A percentile compares a stretch with the other conserved stretches of the same genome.
phyloP scores from a whole-genome alignment of 495 filamentous ascomycete species.

The Daldinia vernicosa region DNA sequence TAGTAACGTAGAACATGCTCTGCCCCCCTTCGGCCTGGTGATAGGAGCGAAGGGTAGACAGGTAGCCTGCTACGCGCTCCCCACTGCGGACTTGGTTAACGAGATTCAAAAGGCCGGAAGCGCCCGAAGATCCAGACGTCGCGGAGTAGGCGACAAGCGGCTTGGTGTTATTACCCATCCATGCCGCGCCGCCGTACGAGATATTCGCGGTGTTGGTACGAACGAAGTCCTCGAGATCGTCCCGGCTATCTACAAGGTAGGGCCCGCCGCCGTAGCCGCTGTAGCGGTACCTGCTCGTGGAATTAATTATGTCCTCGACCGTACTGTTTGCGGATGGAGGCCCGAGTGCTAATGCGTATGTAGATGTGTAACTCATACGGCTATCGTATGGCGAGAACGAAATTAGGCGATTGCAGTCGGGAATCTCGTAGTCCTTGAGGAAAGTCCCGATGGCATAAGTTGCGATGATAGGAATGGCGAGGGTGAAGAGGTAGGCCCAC shows the following conservation, averaged over 20 bases:
- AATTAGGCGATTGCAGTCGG: constrained; percentile 31
- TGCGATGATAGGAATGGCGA: constrained; percentile 69
- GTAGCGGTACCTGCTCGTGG: background rate
- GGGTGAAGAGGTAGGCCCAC: constrained; percentile 68
- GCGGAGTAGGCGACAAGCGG: constrained; percentile 66
- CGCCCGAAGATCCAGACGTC: constrained; percentile 48
- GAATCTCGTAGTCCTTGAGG: constrained; percentile 54
- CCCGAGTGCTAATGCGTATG: constrained; percentile 6
- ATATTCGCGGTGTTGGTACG: constrained; percentile 61
- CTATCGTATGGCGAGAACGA: constrained; percentile 15
- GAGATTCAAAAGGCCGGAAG: constrained; percentile 58
- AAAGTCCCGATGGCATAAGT: constrained; percentile 42
- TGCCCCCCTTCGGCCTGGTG: constrained; percentile 63
- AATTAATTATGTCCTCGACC: constrained; percentile 16
- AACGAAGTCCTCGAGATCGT: constrained; percentile 68
- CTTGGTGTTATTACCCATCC: constrained; percentile 54
- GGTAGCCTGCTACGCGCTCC: constrained; percentile 61
- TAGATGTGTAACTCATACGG: constrained; percentile 1
- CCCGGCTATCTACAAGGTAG: constrained; percentile 52
- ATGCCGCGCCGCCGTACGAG: constrained; percentile 70
- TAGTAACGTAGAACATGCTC: constrained; percentile 63
- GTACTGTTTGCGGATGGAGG: constrained; percentile 29
- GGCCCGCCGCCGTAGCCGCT: constrained; percentile 25
- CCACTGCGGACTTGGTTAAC: constrained; percentile 43
- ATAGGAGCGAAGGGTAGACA: constrained; percentile 66